phyloP scores from a whole-genome alignment of 2,329 filamentous ascomycete genomes.

The Atkinsonella hypoxylon region DNA sequence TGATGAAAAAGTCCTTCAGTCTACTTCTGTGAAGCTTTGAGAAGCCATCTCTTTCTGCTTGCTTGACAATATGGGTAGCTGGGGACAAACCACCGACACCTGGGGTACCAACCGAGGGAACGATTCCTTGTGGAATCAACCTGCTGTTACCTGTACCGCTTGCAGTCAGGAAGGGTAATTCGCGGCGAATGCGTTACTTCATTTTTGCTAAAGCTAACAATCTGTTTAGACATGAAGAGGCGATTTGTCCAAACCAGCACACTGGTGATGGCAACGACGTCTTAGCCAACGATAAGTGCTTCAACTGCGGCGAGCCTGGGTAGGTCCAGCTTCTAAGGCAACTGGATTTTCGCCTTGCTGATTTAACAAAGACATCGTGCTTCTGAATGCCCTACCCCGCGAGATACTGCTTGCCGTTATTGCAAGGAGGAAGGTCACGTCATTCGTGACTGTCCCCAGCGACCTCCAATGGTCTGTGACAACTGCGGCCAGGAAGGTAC shows the following conservation, averaged over 20 bases:
- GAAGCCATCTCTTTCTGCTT: not conserved
- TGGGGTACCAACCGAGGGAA: constrained; percentile 2
- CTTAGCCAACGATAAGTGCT: constrained; percentile 20
- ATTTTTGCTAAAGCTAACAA: not conserved
- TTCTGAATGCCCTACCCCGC: constrained; percentile 23
- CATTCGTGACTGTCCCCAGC: constrained; percentile 50
- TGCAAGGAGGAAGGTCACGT: constrained; percentile 42
- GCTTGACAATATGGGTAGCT: constrained; percentile 5
- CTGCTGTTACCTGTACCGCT: constrained; percentile 1
- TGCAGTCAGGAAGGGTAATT: constrained; percentile 8
- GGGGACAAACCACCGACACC: not conserved
- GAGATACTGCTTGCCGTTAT: constrained; percentile 25
- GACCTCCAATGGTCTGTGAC: constrained; percentile 41
- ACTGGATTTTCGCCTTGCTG: not conserved
- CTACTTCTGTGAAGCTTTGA: not conserved
- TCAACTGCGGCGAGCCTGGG: constrained; percentile 26
- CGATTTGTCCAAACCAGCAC: constrained; percentile 7
- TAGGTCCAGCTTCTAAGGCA: constrained; percentile 9
- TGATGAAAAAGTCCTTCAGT: not conserved
- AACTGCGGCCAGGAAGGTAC: constrained; percentile 51
- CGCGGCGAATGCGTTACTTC: not conserved
- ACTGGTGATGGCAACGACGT: not conserved
- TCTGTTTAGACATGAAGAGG: constrained; percentile 4
- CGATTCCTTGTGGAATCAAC: constrained; percentile 3
- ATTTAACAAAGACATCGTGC: constrained; percentile 16